Percentiles rank a stretch among this genome's conserved stretches.
Evolutionary conservation across 2,329 filamentous ascomycete genomes (phyloP).

Genomic region (Calonectria fujianensis): DNA sequence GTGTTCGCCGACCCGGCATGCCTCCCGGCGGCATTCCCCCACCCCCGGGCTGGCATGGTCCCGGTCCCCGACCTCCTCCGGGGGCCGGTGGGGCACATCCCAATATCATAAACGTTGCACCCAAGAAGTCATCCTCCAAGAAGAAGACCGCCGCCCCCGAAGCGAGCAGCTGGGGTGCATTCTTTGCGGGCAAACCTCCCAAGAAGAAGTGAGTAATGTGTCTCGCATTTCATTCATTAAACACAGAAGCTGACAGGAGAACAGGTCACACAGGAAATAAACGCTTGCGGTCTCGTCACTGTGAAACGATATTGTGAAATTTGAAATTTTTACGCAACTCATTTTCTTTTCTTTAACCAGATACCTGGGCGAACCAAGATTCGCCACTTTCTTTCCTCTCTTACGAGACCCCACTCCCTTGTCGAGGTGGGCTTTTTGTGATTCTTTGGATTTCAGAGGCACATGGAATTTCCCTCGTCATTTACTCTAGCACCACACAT

Average conservation of each 20-base stretch:
- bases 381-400: constrained; percentile 39
- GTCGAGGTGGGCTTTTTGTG: constrained; percentile 44
- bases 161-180: constrained; percentile 48
- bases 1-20: constrained; percentile 26
- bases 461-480: constrained; percentile 36
- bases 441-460: constrained; percentile 39
- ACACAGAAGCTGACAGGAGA: constrained; percentile 31
- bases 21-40: constrained; percentile 47
- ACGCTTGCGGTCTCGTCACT: constrained; percentile 24
- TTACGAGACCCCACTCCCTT: constrained; percentile 42
- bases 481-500: constrained; percentile 53
- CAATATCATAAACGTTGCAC: constrained; percentile 50
- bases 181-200: constrained; percentile 55
- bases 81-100: constrained; percentile 35
- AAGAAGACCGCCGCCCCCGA: constrained; percentile 42
- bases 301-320: constrained; percentile 49
- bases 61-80: constrained; percentile 18
- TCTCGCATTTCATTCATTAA: background rate
- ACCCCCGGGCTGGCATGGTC: constrained; percentile 51
- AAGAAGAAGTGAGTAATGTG: constrained; percentile 58
- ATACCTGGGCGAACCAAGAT: constrained; percentile 51
- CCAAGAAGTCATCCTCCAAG: constrained; percentile 51
- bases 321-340: constrained; percentile 41
- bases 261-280: constrained; percentile 52
- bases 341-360: constrained; percentile 50